Evolutionary conservation across 2,329 filamentous ascomycete species (phyloP), one percentile per base, ranked within the genome.

Genomic region (Aspergillus transmontanensis): DNA sequence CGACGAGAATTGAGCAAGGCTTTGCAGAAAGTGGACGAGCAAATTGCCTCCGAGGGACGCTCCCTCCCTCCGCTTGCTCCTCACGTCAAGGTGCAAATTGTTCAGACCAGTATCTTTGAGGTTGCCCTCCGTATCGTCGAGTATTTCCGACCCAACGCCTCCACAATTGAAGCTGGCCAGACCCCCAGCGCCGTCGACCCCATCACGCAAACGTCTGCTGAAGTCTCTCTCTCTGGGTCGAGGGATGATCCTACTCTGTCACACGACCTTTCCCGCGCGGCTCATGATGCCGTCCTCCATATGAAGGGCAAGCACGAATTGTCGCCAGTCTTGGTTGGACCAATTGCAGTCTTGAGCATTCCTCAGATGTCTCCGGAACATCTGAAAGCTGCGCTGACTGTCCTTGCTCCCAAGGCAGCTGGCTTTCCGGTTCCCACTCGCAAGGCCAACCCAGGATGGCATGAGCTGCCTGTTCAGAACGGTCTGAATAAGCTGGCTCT

Each of bases 61-160:
- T 75, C 76, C 39, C 72, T 79, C 21, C 73, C 77, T 23, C 65
- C 75, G 1, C 75, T 92, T 39, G 84, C 86, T n/a, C 79, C 86
- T 1, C 80, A 83, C 45, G 85, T 95, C 68, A 90, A 92, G 78
- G 76, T 98, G 30, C 90, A 96, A 76, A 91, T 96, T 30, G 83
- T 99, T 61, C 90, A 95, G 74, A 95, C 92, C 16, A 91, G 92
- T 73, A 96, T 99, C 74, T 92, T 99, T 75, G 89, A 90, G 68
- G 88, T 92, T 21, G 94, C 94, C 1, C 82, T 98, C 65, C 90
- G 90, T 68, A 87, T 98, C 58, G 89, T 94, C 65, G 94, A 98
- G 75, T 96, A 93, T 79, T 96, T 85, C 87, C 75, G 86, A 86
- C 75, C 85, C 83, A 66, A 79, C 79, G 45, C 76, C 45, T 60